Percentiles rank a stretch among this genome's conserved stretches.
Conservation (phyloP, 306 rosid genomes). For the Canavalia ensiformis region DNA sequence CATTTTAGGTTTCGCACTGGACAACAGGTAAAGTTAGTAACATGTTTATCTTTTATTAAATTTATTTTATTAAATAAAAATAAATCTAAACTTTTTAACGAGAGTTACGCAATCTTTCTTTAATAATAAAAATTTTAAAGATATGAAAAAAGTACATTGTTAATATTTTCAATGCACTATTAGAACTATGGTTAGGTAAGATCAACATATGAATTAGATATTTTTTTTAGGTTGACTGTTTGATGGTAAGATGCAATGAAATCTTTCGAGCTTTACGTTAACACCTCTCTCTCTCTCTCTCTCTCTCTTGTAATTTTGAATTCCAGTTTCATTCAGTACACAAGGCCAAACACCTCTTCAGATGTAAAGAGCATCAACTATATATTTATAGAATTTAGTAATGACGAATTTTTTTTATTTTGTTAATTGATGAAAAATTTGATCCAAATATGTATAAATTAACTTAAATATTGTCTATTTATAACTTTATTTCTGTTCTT, state of each 20-base stretch:
- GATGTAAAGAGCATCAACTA: background rate
- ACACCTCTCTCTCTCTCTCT: background rate
- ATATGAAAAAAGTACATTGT: background rate
- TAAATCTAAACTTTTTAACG: too few relatives aligned
- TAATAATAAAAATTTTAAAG: background rate
- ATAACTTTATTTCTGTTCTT: too few relatives aligned
- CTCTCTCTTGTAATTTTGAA: background rate
- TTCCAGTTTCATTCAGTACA: background rate
- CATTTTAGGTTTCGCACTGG: background rate
- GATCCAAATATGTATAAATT: background rate
- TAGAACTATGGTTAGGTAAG: background rate
- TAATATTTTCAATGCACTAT: background rate
- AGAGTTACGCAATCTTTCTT: background rate
- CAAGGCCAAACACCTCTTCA: background rate
- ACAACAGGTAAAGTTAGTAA: background rate
- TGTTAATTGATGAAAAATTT: background rate
- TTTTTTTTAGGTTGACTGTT: background rate
- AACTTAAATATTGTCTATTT: background rate
- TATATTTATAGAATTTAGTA: background rate
- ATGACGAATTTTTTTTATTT: background rate
- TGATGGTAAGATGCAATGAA: background rate
- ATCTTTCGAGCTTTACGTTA: background rate
- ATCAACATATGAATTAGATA: background rate
- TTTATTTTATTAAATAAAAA: too few relatives aligned
- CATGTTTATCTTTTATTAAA: too few relatives aligned